phyloP scores from a whole-genome alignment of 768 basidiomycete genomes.

The Termitomyces sp. region DNA sequence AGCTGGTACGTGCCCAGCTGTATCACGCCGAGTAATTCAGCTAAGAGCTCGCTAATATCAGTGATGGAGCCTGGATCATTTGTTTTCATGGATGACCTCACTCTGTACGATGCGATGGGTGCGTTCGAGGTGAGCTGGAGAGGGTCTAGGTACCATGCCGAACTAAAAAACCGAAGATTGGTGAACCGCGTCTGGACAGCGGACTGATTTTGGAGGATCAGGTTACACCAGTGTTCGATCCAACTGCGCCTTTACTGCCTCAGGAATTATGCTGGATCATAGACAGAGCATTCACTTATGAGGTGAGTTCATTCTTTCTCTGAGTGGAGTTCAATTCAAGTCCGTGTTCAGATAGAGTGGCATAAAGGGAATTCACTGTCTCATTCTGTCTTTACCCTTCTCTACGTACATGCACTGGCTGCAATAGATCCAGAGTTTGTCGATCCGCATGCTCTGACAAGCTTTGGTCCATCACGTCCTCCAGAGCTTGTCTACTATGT shows the following conservation, averaged over 20 bases:
- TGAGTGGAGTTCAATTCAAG: neutral
- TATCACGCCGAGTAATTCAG: neutral
- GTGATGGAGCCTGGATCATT: conserved; percentile 64
- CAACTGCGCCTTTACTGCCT: conserved; percentile 56
- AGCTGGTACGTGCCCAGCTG: conserved; percentile 39
- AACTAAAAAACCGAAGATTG: conserved; percentile 52
- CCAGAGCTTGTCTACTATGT: conserved; percentile 62
- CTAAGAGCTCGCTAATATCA: conserved; percentile 10
- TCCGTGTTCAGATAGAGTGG: conserved; percentile 69
- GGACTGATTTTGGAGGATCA: conserved; percentile 52
- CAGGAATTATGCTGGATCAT: conserved; percentile 88
- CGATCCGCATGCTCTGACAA: conserved; percentile 16
- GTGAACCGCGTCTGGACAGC: conserved; percentile 86
- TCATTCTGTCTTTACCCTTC: conserved; percentile 78
- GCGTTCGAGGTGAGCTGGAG: conserved; percentile 67
- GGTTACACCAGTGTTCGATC: conserved; percentile 50
- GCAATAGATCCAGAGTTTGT: conserved; percentile 56
- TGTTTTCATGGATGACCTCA: conserved; percentile 64
- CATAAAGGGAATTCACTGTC: conserved; percentile 81
- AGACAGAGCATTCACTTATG: conserved; percentile 71
- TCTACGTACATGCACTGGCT: conserved; percentile 62
- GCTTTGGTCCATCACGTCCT: conserved; percentile 44
- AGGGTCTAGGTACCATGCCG: neutral
- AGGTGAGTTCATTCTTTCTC: conserved; percentile 44
- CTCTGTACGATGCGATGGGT: conserved; percentile 88